Conservation (phyloP, 192 early-diverging fungal species). For the Coemansia sp. region DNA sequence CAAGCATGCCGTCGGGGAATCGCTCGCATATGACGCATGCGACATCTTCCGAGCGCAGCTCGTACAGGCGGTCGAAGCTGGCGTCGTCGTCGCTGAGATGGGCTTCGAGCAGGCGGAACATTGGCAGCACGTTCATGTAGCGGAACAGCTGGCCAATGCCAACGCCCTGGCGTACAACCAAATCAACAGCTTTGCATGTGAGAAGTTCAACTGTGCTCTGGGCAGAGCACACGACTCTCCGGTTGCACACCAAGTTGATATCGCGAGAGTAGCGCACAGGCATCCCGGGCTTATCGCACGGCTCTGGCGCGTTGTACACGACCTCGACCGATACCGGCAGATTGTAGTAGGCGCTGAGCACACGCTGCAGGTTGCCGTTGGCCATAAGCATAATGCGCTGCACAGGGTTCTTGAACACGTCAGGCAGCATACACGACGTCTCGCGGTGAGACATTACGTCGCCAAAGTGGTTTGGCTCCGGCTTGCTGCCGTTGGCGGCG, state of each 20-base stretch:
- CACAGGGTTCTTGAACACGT: conserved; percentile 42
- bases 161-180: conserved; percentile 48
- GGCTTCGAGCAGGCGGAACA: conserved; percentile 41
- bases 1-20: conserved; percentile 52
- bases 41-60: conserved; percentile 46
- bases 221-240: conserved; percentile 43
- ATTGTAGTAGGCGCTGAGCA: conserved; percentile 57
- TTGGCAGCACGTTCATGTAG: conserved; percentile 53
- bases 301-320: conserved; percentile 35
- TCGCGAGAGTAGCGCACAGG: conserved; percentile 44
- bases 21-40: conserved; percentile 43
- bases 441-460: conserved; percentile 55
- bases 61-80: conserved; percentile 49
- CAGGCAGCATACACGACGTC: conserved; percentile 53
- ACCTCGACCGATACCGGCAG: conserved; percentile 52
- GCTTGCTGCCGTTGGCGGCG: conserved; percentile 24
- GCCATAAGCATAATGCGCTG: conserved; percentile 57
- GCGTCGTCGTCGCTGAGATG: conserved; percentile 46
- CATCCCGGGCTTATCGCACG: conserved; percentile 11
- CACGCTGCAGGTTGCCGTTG: conserved; percentile 56
- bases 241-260: conserved; percentile 54
- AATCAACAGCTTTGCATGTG: conserved; percentile 38
- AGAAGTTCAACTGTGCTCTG: conserved; percentile 48
- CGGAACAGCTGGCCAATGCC: conserved; percentile 58
- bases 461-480: conserved; percentile 53